Evolutionary conservation across 2,329 filamentous ascomycete genomes (phyloP), one percentile per base, ranked within the genome.

Genomic region (Scedosporium aurantiacum): DNA sequence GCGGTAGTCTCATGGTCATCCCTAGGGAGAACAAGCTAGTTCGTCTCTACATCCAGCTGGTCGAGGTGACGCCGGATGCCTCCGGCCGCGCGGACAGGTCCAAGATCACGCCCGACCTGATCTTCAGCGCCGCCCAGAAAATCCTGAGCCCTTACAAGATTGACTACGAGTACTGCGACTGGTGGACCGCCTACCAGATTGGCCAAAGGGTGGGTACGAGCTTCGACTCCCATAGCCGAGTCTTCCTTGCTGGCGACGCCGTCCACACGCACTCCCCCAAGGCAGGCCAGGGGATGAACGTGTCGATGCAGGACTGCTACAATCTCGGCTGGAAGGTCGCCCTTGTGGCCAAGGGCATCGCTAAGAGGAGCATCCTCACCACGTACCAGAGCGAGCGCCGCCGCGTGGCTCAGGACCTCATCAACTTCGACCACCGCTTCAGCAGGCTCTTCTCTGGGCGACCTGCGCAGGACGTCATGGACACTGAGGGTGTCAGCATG

Each of bases 1-100:
- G 76, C 8, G 85, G 85, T 0, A 84, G 77, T 60, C 71, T 88
- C 25, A 85, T 88, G 82, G 77, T 86, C 2, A 86, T 87, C 62
- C 89, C 89, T 0, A 79, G 87, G 21, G 87, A 90, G 70, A 74
- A 82, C 61, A 82, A 85, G 63, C 82, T 89, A 73, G 86, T 89
- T 58, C 80, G 88, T 27, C 69, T 87, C 1, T 87, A 87, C 62
- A 86, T 89, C 58, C 84, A 89, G 68, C 75, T 89, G 18, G 82
- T 65, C 4, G 57, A 62, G n/a, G 52, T 62, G 21, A 64, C 75
- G 68, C 70, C 73, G 67, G 72, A 79, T 87, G 63, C 60, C 1
- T n/a, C 16, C 27, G 73, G 77, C 0, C 76, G 79, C 50, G 75
- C 82, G 18, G 81, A 86, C 66, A 75, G 82, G 25, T 81, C 79